Percentiles rank a stretch among this genome's conserved stretches.
Conservation (phyloP, 257 asterid species). For the Handroanthus guayacan region DNA sequence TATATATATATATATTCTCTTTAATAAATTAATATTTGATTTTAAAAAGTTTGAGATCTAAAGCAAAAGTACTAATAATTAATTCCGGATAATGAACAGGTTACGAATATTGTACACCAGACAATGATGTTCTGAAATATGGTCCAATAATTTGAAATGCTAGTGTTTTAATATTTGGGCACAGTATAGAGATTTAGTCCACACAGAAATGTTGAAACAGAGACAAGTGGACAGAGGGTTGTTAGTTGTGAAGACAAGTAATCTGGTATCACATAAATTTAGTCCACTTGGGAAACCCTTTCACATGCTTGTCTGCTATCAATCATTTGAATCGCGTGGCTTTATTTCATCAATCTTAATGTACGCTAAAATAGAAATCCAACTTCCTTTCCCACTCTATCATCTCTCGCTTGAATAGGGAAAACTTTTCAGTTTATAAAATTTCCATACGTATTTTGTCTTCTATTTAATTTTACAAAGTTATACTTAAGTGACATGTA, state of each 20-base stretch:
- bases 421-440: background rate
- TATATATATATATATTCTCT: too few relatives aligned
- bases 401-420: background rate
- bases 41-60: too few relatives aligned
- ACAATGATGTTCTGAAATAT: constrained; percentile 23
- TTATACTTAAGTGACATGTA: too few relatives aligned
- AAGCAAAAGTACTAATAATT: too few relatives aligned
- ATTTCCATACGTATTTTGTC: too few relatives aligned
- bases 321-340: constrained; percentile 22
- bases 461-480: too few relatives aligned
- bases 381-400: background rate
- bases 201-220: constrained; percentile 35
- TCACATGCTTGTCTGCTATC: constrained; percentile 22
- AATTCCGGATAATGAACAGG: background rate
- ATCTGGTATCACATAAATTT: constrained; percentile 34
- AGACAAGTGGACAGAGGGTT: constrained; percentile 48
- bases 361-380: background rate
- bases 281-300: background rate
- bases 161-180: constrained; percentile 10
- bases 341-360: background rate
- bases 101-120: background rate
- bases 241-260: constrained; percentile 46
- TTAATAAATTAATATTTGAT: too few relatives aligned
- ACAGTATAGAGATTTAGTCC: constrained; percentile 46
- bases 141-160: constrained; percentile 42